Base-by-base conservation (phyloP, 2,329 filamentous ascomycete genomes). In the Orbilia javanica region DNA sequence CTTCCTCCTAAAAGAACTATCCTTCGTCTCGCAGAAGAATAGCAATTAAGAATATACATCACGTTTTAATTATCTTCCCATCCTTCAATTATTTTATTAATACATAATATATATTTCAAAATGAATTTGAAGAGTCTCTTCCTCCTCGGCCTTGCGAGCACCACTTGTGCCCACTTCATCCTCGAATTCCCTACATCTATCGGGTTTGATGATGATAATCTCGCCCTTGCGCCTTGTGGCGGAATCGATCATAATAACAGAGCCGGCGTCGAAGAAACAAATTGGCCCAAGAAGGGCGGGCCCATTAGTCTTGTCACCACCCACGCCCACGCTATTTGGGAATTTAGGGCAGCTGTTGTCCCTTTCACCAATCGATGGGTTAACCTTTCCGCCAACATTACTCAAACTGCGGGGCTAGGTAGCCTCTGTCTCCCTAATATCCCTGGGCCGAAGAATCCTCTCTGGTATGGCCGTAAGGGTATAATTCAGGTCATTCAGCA, bases 401-500 rank as follows among this genome's bases (percentile, higher is more conserved):
- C 46, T 13, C 34, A 36, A 25, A 66, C 63, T 13, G 57, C 57
- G 7, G 63, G 63, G 4, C 5, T 29, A 5, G 42, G 42, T 3
- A 50, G 46, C 22, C n/a, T 52, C 4, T 66, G 63, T 31, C 22
- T 50, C 8, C 13, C 63, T 6, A 46, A 53, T 8, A 53, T 66
- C 22, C 63, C 63, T 2, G 63, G 63, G 4, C 31, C 27, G 2
- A 27, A 15, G 1, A 36, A 46, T 36, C 57, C 57, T 15, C 15
- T 63, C 4, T 66, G 63, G 63, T 46, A 50, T 52, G 63, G 46
- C 11, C 42, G 34, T 3, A 31, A 66, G 46, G 63, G 42, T 22
- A 15, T 66, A 11, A 36, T 66, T n/a, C 63, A 66, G 44, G 29
- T 66, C 18, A 66, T 66, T 10, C 63, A 66, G 48, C 63, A 52